Conservation (phyloP, 768 basidiomycete species). For the Trametes gibbosa region DNA sequence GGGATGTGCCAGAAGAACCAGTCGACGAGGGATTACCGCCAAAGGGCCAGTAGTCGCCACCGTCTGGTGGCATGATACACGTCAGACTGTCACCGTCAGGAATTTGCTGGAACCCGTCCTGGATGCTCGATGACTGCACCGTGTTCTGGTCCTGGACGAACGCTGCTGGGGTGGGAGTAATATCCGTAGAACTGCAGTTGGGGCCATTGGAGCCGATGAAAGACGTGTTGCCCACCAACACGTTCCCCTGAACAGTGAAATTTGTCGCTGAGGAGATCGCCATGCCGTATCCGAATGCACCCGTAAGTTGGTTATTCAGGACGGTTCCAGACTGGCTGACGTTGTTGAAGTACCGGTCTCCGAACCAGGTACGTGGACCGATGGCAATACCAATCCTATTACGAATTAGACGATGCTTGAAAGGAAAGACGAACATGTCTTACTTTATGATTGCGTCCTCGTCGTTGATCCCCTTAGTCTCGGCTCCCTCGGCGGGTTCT, state of each 20-base stretch:
- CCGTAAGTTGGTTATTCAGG: slow-evolving; percentile 53
- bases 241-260: slow-evolving; percentile 65
- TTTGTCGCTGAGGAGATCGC: slow-evolving; percentile 61
- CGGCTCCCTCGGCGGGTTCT: slow-evolving; percentile 35
- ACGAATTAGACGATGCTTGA: not conserved
- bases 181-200: slow-evolving; percentile 53
- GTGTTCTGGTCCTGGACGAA: slow-evolving; percentile 55
- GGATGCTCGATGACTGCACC: slow-evolving; percentile 41
- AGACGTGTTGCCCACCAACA: slow-evolving; percentile 63
- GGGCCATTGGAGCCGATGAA: slow-evolving; percentile 70
- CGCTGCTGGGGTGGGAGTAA: slow-evolving; percentile 51
- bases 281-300: slow-evolving; percentile 74
- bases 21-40: slow-evolving; percentile 44
- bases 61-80: slow-evolving; percentile 64
- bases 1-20: slow-evolving; percentile 7
- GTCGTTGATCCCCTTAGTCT: slow-evolving; percentile 52
- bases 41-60: slow-evolving; percentile 73
- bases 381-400: slow-evolving; percentile 76
- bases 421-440: slow-evolving; percentile 22
- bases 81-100: slow-evolving; percentile 56
- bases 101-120: slow-evolving; percentile 51
- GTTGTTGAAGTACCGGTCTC: slow-evolving; percentile 51
- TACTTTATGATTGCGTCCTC: slow-evolving; percentile 71
- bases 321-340: slow-evolving; percentile 54
- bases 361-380: slow-evolving; percentile 78